Base-by-base conservation (phyloP, 192 early-diverging fungal genomes). In the Linnemannia elongata region DNA sequence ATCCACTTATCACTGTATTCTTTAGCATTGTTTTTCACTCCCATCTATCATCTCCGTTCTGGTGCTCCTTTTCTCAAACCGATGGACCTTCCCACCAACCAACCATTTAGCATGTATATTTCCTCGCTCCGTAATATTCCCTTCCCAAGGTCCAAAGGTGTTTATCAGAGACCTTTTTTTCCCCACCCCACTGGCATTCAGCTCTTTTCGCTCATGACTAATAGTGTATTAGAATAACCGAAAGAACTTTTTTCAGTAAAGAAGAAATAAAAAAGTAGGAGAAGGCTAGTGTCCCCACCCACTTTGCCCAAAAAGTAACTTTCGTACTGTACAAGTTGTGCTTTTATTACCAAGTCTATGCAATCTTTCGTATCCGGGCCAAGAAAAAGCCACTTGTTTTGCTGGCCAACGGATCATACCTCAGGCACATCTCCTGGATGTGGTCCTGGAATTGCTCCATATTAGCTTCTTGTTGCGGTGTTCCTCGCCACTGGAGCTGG, bases 311-410 rank as follows among this genome's bases (percentile, higher is more conserved):
- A 22, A 69, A 36, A n/a, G n/a, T 13, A 41, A 71, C 35, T 33
- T 45, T 47, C 44, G 6, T 49, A 45, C 24, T 47, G 27, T 75
- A 55, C 35, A 4, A 6, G n/a, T 27, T 54, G 33, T 20, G 35
- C 60, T 15, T 75, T 75, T 36, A 42, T 78, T 63, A 49, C 20
- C 30, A 7, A 33, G 33, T 73, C 17, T 63, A 85, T 55, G 52
- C 84, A 78, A 82, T 36, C 42, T 98, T 98, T 79, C 89, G 88
- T 81, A 98, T 93, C 78, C 94, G 83, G 35, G 95, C 95, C 68
- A 97, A 90, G 87, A 98, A 97, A 70, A 97, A 92, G 12, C 96
- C 96, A 74, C 94, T 95, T 22, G 95, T 97, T 17, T 88, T 74
- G 44, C 93, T 94, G 24, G 85, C 82, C 35, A 92, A 54, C 4